These are phyloP conservation scores for Pythium rishiriense DNA, from an alignment of 352 stramenopile species.

Conservation along the genomic window DNA sequence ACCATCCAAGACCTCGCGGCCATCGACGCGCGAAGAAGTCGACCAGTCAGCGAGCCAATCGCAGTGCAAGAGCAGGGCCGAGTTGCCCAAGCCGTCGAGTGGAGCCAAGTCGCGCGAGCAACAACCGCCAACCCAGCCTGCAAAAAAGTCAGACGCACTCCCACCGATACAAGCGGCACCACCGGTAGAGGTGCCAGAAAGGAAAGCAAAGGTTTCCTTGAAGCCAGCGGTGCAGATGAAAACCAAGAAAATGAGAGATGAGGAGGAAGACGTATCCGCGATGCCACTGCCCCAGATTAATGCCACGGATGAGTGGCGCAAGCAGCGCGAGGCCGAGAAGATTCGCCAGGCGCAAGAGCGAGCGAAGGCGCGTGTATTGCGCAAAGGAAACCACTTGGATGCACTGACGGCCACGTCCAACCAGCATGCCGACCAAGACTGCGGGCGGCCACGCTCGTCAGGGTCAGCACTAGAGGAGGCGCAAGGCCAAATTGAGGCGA, in stretches of 20 bases:
- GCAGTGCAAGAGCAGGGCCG: background rate
- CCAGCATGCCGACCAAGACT: background rate
- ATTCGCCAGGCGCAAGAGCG: slow-evolving; percentile 64
- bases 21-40: slow-evolving; percentile 21
- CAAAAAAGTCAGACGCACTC: slow-evolving; percentile 2
- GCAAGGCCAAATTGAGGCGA: slow-evolving; percentile 37
- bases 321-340: slow-evolving; percentile 36
- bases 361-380: slow-evolving; percentile 43
- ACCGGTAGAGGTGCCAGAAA: background rate
- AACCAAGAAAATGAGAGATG: slow-evolving; percentile 4
- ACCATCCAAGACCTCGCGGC: slow-evolving; percentile 1
- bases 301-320: slow-evolving; percentile 33
- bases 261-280: slow-evolving; percentile 10
- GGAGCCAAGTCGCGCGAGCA: slow-evolving; percentile 4
- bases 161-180: background rate
- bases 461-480: slow-evolving; percentile 25
- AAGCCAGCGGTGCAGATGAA: background rate
- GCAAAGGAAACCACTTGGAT: slow-evolving; percentile 46
- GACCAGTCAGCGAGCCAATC: background rate
- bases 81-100: background rate
- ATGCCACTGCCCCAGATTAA: slow-evolving; percentile 31
- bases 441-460: background rate
- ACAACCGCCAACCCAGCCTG: background rate
- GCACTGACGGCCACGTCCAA: slow-evolving; percentile 29
- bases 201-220: slow-evolving; percentile 3